Conservation (phyloP, 2,329 filamentous ascomycete genomes). For the Cladophialophora chaetospira region DNA sequence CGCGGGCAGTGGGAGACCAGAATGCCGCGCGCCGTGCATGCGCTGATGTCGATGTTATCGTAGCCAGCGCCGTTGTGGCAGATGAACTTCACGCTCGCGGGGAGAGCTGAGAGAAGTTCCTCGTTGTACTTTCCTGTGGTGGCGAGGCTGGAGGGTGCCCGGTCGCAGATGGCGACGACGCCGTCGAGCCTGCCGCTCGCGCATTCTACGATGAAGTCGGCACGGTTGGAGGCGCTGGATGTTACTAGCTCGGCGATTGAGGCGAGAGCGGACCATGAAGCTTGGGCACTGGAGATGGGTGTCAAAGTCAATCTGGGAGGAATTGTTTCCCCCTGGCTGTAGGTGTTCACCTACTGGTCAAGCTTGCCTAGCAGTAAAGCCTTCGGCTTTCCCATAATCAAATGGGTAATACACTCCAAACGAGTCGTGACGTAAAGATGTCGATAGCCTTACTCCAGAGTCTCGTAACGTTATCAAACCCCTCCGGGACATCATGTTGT, state of each 20-base stretch:
- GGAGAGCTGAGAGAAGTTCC: conserved; percentile 49
- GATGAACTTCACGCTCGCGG: conserved; percentile 50
- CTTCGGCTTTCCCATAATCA: conserved; percentile 51
- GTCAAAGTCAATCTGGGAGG: background rate
- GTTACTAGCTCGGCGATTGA: conserved; percentile 64
- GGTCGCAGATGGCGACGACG: conserved; percentile 60
- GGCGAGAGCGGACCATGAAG: conserved; percentile 62
- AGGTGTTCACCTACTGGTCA: conserved; percentile 56
- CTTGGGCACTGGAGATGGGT: conserved; percentile 54
- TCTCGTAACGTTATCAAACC: too few species aligned
- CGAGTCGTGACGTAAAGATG: too few species aligned
- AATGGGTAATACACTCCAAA: too few species aligned
- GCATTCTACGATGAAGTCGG: conserved; percentile 58
- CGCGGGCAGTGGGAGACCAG: conserved; percentile 48
- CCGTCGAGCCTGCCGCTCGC: conserved; percentile 56
- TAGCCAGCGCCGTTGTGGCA: conserved; percentile 62
- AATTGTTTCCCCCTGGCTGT: background rate
- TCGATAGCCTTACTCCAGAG: too few species aligned
- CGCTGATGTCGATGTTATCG: conserved; percentile 59
- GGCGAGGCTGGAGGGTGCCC: conserved; percentile 59
- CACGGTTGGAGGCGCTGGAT: conserved; percentile 60
- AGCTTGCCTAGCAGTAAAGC: conserved; percentile 65
- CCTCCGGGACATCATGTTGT: too few species aligned
- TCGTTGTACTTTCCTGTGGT: conserved; percentile 49
- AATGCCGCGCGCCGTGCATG: conserved; percentile 51